Base-by-base conservation (phyloP, 805 yeast species). In the Ogataea paraovalis region DNA sequence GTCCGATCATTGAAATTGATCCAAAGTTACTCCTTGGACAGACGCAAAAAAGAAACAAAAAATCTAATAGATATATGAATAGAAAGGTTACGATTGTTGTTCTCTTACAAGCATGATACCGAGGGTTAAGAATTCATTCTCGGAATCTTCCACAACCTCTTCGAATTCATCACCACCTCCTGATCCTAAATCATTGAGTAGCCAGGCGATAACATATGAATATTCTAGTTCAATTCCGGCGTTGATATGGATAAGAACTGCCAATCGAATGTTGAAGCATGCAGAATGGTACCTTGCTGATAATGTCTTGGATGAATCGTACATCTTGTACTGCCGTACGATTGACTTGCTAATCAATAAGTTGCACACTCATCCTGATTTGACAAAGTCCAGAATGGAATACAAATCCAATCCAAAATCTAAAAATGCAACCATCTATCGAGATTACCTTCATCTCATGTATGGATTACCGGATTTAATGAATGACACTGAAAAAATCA, bases 181-280 rank as follows among this genome's bases (percentile, higher is more conserved):
- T 19, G 57, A 60, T 42, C 67, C 68, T 9, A 67, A 66, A 39
- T 58, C 69, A 49, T 70, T 80, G 28, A 70, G 68, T 38, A 58
- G 58, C n/a, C 77, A 71, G 57, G 85, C 85, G 4, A 65, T 65
- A 48, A 67, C 71, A 48, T 83, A 82, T 60, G 78, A 72, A 46
- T 85, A 76, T 63, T 75, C 81, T 34, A 60, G 72, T 2, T 52
- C 61, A 0, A 72, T 80, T 14, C 78, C 85, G 1, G 59, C 82
- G 44, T 69, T 69, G 40, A 63, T 76, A 20, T 83, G 87, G 75
- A 56, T 83, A 27, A 74, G 82, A 47, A 74, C 83, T 42, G 80
- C 76, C 44, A 70, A 65, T 40, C 74, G 73, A 16, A 67, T 74
- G 55, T 65, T 66, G 52, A 71, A 67, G 60, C 83, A 60, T 66